phyloP scores from a whole-genome alignment of 495 filamentous ascomycete genomes.

The Xylaria grammica region DNA sequence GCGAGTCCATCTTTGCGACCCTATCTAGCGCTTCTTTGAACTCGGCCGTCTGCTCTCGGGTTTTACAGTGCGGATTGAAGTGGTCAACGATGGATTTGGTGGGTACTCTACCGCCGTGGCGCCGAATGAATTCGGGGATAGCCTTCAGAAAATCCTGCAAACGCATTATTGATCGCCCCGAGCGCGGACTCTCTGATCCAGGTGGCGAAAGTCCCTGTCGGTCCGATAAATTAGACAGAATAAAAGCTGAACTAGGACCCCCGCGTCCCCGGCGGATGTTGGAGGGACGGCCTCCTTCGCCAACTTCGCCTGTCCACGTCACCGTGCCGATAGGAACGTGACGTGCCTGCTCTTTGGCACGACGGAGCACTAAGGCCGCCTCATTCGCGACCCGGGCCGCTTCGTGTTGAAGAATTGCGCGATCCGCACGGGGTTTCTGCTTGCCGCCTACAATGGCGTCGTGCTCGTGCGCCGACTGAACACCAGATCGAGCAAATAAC shows the following conservation, averaged over 20 bases:
- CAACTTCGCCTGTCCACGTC: slow-evolving; percentile 90
- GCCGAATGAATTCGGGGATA: slow-evolving; percentile 73
- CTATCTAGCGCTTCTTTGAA: slow-evolving; percentile 55
- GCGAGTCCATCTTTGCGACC: slow-evolving; percentile 55
- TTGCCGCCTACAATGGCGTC: slow-evolving; percentile 80
- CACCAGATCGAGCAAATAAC: slow-evolving; percentile 82
- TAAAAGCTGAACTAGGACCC: slow-evolving; percentile 57
- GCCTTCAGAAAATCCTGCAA: slow-evolving; percentile 68
- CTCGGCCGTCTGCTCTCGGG: slow-evolving; percentile 43
- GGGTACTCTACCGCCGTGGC: slow-evolving; percentile 72
- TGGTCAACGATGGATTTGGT: slow-evolving; percentile 82
- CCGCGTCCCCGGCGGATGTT: slow-evolving; percentile 43
- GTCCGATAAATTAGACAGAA: slow-evolving; percentile 65
- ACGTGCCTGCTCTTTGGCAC: slow-evolving; percentile 72
- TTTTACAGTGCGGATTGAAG: slow-evolving; percentile 61
- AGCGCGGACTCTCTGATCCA: not conserved
- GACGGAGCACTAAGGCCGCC: slow-evolving; percentile 74
- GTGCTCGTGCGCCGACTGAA: slow-evolving; percentile 86
- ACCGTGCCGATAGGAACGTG: slow-evolving; percentile 79
- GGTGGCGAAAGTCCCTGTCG: slow-evolving; percentile 50
- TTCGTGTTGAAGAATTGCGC: slow-evolving; percentile 76
- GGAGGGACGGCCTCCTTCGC: slow-evolving; percentile 66
- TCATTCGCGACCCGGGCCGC: slow-evolving; percentile 78
- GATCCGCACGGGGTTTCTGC: slow-evolving; percentile 67
- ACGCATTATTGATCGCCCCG: slow-evolving; percentile 33